Evolutionary conservation across 805 yeast species (phyloP).

Genomic region (Saturnispora diversa): DNA sequence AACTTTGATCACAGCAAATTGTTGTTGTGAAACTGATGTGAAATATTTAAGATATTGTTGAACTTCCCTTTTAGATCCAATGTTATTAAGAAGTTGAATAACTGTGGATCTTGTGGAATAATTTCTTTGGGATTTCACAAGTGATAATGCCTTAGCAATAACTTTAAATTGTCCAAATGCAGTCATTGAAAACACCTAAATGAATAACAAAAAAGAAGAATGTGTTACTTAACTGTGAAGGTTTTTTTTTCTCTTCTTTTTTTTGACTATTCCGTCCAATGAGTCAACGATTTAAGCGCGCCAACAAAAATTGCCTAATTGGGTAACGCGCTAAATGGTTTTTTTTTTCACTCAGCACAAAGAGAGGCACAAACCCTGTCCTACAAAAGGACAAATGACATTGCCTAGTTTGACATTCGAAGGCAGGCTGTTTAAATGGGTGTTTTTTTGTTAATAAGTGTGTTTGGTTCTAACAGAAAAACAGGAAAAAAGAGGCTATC

Average conservation of each 20-base stretch:
- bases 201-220: neutral
- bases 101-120: constrained; percentile 88
- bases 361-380: too few species aligned
- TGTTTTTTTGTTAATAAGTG: too few species aligned
- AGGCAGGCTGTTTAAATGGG: too few species aligned
- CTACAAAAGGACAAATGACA: too few species aligned
- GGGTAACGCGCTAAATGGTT: too few species aligned
- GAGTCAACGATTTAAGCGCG: constrained; percentile 9
- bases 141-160: constrained; percentile 1
- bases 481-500: too few species aligned
- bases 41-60: constrained; percentile 95
- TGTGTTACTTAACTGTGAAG: neutral
- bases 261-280: neutral
- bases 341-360: too few species aligned
- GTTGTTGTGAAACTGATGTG: constrained; percentile 93
- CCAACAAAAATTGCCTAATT: constrained; percentile 4
- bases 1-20: constrained; percentile 96
- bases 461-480: too few species aligned
- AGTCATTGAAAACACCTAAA: neutral
- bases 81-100: constrained; percentile 87
- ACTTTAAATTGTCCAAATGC: neutral
- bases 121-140: constrained; percentile 4
- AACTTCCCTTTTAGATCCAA: constrained; percentile 95
- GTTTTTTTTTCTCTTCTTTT: neutral
- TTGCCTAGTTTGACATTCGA: too few species aligned